phyloP scores from a whole-genome alignment of 208 protist species.

The Naegleria lovaniensis region DNA sequence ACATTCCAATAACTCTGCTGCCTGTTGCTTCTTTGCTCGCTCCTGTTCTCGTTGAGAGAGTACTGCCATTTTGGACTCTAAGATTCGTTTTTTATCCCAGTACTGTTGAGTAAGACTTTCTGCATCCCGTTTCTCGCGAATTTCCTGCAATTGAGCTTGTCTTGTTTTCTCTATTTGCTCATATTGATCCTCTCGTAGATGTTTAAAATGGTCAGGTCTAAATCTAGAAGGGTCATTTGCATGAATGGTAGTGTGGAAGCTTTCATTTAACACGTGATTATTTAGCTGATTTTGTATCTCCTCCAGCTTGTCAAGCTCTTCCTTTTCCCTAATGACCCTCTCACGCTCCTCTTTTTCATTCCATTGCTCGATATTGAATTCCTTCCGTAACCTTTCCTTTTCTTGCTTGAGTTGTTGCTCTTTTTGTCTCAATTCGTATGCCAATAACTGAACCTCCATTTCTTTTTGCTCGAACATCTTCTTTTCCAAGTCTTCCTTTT shows the following conservation, averaged over 20 bases:
- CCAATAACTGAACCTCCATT: conserved; percentile 69
- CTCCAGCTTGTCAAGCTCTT: conserved; percentile 66
- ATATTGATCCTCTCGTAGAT: conserved; percentile 24
- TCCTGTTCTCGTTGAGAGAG: background rate
- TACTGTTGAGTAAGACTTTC: conserved; percentile 7
- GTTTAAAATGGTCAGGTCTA: conserved; percentile 26
- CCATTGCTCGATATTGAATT: conserved; percentile 74
- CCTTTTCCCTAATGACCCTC: conserved; percentile 60
- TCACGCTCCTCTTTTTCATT: conserved; percentile 73
- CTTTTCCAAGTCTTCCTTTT: conserved; percentile 75
- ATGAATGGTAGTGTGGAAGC: conserved; percentile 7
- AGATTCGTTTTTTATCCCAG: background rate
- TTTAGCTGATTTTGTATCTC: conserved; percentile 77
- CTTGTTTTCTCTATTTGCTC: conserved; percentile 17
- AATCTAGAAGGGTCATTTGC: conserved; percentile 17
- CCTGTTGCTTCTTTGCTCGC: conserved; percentile 9
- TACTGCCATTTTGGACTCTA: background rate
- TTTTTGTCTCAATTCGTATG: conserved; percentile 65
- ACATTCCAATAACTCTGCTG: background rate
- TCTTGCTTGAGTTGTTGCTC: conserved; percentile 63
- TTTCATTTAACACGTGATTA: conserved; percentile 76
- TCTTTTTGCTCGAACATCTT: conserved; percentile 67
- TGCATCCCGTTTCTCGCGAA: background rate
- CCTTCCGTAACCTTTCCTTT: conserved; percentile 58
- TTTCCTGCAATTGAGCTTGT: conserved; percentile 26